phyloP scores from a whole-genome alignment of 345 rosid genomes.

The Populus simonii region DNA sequence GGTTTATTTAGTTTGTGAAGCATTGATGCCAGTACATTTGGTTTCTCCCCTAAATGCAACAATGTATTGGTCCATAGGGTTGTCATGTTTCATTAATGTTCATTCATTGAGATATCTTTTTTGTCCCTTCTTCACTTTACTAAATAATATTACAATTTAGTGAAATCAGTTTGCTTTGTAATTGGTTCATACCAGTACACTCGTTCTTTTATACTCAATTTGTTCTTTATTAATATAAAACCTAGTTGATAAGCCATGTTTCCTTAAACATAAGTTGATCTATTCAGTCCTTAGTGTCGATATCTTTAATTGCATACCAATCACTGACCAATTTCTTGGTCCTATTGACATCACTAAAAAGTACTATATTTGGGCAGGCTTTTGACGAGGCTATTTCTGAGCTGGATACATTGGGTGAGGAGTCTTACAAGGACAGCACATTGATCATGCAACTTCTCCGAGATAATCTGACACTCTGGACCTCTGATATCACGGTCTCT shows the following conservation, averaged over 20 bases:
- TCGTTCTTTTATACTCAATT: not conserved
- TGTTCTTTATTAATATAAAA: not conserved
- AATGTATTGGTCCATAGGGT: not conserved
- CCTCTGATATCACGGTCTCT: slow-evolving; percentile 80
- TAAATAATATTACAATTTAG: not conserved
- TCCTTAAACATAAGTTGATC: not conserved
- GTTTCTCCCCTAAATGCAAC: not conserved
- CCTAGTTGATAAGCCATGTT: not conserved
- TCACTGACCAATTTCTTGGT: not conserved
- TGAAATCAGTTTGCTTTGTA: not conserved
- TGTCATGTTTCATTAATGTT: not conserved
- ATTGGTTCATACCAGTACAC: not conserved
- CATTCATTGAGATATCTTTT: not conserved
- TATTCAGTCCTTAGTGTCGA: not conserved
- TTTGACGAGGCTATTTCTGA: slow-evolving; percentile 98
- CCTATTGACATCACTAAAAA: not conserved
- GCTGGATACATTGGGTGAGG: slow-evolving; percentile 94
- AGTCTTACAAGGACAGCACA: slow-evolving; percentile 97
- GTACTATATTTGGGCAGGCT: slow-evolving; percentile 45
- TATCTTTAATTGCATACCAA: not conserved
- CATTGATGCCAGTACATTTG: not conserved
- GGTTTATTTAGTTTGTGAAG: not conserved
- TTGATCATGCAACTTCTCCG: slow-evolving; percentile 98
- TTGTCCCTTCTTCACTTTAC: not conserved
- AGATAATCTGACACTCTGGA: slow-evolving; percentile 95